phyloP scores from a whole-genome alignment of 2,329 filamentous ascomycete genomes.

The Ceratocystis colombiana region DNA sequence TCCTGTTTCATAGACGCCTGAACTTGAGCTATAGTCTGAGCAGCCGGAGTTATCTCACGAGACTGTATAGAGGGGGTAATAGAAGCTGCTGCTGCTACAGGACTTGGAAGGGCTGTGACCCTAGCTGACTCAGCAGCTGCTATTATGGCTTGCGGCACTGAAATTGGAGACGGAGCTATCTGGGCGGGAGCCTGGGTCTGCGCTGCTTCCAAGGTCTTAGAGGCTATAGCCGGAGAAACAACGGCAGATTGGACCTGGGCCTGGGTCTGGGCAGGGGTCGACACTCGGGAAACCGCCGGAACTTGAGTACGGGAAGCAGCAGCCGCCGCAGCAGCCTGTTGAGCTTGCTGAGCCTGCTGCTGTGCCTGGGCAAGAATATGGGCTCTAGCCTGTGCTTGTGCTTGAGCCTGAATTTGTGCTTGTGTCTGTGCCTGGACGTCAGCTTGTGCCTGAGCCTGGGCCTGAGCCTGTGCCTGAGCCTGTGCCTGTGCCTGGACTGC shows the following conservation, averaged over 20 bases:
- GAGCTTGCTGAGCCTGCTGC: constrained; percentile 28
- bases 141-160: not conserved
- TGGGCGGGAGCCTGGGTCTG: not conserved
- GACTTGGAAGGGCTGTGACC: not conserved
- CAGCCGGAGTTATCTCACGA: constrained; percentile 1
- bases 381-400: constrained; percentile 27
- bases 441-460: constrained; percentile 24
- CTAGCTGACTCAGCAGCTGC: not conserved
- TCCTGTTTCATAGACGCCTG: not conserved
- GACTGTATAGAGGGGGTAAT: not conserved
- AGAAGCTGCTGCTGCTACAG: not conserved
- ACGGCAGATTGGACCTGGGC: not conserved
- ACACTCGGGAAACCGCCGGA: constrained; percentile 10
- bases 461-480: constrained; percentile 21
- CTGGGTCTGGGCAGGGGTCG: not conserved
- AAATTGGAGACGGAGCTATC: not conserved
- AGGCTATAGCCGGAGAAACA: not conserved
- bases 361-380: constrained; percentile 14
- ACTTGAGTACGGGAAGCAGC: constrained; percentile 12
- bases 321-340: constrained; percentile 26
- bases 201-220: not conserved
- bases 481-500: constrained; percentile 27
- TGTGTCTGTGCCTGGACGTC: constrained; percentile 13
- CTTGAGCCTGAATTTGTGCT: constrained; percentile 20
- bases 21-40: not conserved